Evolutionary conservation across 148 eudicot species (phyloP).

Genomic region (Fagopyrum tataricum): DNA sequence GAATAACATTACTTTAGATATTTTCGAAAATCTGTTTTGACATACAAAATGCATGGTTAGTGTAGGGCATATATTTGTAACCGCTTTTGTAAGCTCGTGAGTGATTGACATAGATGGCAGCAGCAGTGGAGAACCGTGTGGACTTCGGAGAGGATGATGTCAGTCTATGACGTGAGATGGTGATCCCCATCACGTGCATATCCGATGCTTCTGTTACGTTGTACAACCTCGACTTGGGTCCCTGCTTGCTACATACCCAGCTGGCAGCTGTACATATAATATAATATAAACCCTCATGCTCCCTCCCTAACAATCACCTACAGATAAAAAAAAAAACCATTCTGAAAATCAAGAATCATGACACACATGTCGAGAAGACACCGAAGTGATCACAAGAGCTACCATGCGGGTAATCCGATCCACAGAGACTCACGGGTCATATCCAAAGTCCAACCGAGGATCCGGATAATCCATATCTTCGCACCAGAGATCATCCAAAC

Average conservation of each 20-base stretch:
- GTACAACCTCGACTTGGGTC: slow-evolving; percentile 10
- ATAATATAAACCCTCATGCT: background rate
- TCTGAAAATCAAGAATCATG: no score
- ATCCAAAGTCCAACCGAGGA: slow-evolving; percentile 55
- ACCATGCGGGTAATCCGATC: slow-evolving; percentile 28
- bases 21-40: no score
- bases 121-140: background rate
- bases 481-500: slow-evolving; percentile 76
- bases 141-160: background rate
- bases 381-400: slow-evolving; percentile 1
- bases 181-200: background rate
- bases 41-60: no score
- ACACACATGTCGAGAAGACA: slow-evolving; percentile 22
- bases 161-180: slow-evolving; percentile 1
- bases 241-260: background rate
- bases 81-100: no score
- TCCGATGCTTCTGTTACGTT: background rate
- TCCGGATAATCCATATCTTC: slow-evolving; percentile 63
- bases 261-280: background rate
- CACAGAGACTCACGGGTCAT: slow-evolving; percentile 45
- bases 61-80: no score
- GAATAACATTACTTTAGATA: no score
- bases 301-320: no score
- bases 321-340: no score
- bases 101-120: no score